Percentiles rank a stretch among this genome's conserved stretches.
These are phyloP conservation scores for Apophysomyces trapeziformis DNA, from an alignment of 371 early-diverging fungal species.

Conservation along the genomic window DNA sequence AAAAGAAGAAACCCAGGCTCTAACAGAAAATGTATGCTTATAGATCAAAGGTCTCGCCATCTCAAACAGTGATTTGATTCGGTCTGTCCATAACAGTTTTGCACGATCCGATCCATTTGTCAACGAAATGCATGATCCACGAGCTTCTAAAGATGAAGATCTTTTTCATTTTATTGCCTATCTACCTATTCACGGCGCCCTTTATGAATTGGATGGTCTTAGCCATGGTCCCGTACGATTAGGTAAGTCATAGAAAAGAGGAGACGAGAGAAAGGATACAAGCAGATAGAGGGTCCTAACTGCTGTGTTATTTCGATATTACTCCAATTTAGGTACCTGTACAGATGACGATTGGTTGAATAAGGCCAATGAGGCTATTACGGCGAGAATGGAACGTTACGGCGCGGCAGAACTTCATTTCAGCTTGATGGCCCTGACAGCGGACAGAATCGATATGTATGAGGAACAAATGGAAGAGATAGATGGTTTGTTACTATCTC, in stretches of 20 bases:
- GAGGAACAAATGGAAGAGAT: slow-evolving; percentile 57
- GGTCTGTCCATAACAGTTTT: slow-evolving; percentile 87
- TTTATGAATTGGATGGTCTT: slow-evolving; percentile 91
- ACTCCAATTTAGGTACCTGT: slow-evolving; percentile 49
- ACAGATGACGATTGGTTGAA: slow-evolving; percentile 71
- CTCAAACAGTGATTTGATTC: slow-evolving; percentile 79
- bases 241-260: slow-evolving; percentile 38
- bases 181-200: slow-evolving; percentile 75
- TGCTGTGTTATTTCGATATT: no score
- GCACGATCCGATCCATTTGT: slow-evolving; percentile 78
- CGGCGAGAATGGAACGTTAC: slow-evolving; percentile 71
- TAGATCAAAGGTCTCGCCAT: slow-evolving; percentile 84
- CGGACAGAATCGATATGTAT: slow-evolving; percentile 63
- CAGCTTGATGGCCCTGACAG: slow-evolving; percentile 85
- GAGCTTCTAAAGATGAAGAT: slow-evolving; percentile 74
- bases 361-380: slow-evolving; percentile 73
- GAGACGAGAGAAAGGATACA: no score
- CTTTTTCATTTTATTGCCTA: slow-evolving; percentile 90
- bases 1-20: background rate
- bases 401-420: slow-evolving; percentile 77
- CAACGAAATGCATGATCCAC: slow-evolving; percentile 64
- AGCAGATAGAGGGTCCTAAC: no score
- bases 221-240: slow-evolving; percentile 70
- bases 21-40: background rate
- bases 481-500: slow-evolving; percentile 46